Conservation (phyloP, 1,284 basidiomycete genomes). For the Irpex lacteus region DNA sequence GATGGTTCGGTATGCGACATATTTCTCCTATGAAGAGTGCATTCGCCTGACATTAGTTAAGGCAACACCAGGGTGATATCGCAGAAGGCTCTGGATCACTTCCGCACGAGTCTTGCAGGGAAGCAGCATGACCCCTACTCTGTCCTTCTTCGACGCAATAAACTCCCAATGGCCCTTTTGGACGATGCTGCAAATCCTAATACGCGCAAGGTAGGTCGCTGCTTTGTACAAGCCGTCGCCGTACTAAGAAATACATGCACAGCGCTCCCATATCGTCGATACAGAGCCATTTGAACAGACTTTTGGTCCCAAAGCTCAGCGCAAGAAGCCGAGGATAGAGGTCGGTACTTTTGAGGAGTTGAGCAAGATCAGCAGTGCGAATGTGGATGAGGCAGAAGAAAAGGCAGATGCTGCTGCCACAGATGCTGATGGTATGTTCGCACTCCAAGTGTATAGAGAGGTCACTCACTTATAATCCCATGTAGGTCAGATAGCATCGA, state of each 20-base stretch:
- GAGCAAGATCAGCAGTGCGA: conserved; percentile 58
- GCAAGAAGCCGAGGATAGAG: conserved; percentile 84
- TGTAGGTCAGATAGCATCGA: conserved; percentile 38
- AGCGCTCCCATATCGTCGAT: conserved; percentile 90
- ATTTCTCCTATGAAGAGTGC: not conserved
- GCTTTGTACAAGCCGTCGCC: not conserved
- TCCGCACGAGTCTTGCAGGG: conserved; percentile 79
- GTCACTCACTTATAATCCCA: not conserved
- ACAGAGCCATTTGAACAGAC: conserved; percentile 92
- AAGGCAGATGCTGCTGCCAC: conserved; percentile 39
- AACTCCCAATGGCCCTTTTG: conserved; percentile 91
- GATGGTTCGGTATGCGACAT: conserved; percentile 85
- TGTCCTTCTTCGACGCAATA: conserved; percentile 87
- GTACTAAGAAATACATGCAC: not conserved
- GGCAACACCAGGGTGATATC: conserved; percentile 98
- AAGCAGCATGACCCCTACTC: conserved; percentile 94
- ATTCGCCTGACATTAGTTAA: conserved; percentile 27
- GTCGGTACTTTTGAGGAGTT: conserved; percentile 88
- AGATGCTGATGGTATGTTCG: conserved; percentile 33
- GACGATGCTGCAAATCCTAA: conserved; percentile 84
- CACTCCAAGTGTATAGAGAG: not conserved
- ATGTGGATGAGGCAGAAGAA: conserved; percentile 38
- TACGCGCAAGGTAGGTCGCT: conserved; percentile 61
- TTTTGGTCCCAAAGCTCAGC: conserved; percentile 91
- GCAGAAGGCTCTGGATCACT: conserved; percentile 93